Conservation (phyloP, 345 rosid species). For the Ailanthus altissimus region DNA sequence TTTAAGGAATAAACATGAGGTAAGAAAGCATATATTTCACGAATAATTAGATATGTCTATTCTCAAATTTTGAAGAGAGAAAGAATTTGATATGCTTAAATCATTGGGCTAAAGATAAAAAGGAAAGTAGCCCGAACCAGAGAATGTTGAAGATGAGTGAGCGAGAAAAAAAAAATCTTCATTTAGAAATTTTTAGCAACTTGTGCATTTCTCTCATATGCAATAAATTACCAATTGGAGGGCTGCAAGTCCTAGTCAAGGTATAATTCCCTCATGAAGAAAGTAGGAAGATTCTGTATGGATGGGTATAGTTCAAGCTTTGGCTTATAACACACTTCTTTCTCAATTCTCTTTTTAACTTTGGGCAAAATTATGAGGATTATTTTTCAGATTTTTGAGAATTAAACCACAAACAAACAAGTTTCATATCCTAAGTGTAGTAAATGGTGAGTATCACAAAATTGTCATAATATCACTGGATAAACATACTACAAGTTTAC, state of each 20-base stretch:
- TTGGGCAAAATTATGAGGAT: not conserved
- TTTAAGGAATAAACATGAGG: conserved; percentile 18
- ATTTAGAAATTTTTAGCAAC: conserved; percentile 12
- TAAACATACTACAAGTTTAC: too few species aligned
- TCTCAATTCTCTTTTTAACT: not conserved
- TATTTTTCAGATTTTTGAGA: not conserved
- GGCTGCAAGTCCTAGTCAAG: conserved; percentile 22
- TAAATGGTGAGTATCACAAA: too few species aligned
- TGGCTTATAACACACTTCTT: conserved; percentile 3
- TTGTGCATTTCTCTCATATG: conserved; percentile 17
- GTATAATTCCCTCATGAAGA: conserved; percentile 26
- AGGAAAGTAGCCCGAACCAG: not conserved
- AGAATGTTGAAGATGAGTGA: conserved; percentile 15
- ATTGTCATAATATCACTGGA: too few species aligned
- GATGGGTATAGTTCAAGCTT: not conserved
- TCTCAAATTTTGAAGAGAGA: not conserved
- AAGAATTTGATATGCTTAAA: not conserved
- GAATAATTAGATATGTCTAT: conserved; percentile 4
- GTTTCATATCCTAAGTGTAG: too few species aligned
- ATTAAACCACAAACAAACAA: not conserved
- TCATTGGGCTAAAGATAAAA: not conserved
- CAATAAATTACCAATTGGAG: not conserved
- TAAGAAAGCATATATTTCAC: conserved; percentile 24
- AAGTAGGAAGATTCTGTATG: not conserved
- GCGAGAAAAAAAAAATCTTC: not conserved